Evolutionary conservation across 148 eudicot species (phyloP).

Genomic region (Bassia scoparia): DNA sequence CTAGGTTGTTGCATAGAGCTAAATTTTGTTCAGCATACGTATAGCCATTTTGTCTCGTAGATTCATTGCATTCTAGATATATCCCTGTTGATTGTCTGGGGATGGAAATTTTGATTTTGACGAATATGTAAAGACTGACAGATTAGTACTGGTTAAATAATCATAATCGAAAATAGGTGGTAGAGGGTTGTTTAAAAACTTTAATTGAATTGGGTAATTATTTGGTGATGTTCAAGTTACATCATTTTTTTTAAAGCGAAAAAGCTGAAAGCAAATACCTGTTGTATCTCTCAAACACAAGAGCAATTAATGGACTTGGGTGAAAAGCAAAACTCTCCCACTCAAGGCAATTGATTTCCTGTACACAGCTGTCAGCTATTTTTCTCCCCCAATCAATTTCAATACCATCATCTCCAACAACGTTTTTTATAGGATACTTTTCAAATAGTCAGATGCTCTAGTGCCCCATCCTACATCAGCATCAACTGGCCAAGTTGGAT

Average conservation of each 20-base stretch:
- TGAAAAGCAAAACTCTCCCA: conserved; percentile 98
- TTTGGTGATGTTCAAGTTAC: background rate
- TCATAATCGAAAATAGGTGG: background rate
- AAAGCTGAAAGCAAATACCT: conserved; percentile 35
- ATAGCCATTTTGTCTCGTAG: background rate
- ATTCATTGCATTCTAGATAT: background rate
- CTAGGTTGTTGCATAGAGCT: conserved; percentile 22
- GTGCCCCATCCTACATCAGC: conserved; percentile 97
- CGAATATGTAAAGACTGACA: conserved; percentile 1
- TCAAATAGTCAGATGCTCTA: conserved; percentile 84
- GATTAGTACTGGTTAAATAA: conserved; percentile 14
- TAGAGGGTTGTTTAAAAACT: background rate
- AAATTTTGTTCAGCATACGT: conserved; percentile 7
- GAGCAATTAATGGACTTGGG: conserved; percentile 88
- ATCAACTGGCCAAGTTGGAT: conserved; percentile 84
- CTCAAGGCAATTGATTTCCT: conserved; percentile 90
- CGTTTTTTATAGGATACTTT: conserved; percentile 69
- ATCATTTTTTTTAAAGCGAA: background rate
- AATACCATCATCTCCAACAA: conserved; percentile 77
- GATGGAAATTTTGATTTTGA: conserved; percentile 29
- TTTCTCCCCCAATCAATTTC: conserved; percentile 98
- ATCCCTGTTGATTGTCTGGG: conserved; percentile 9
- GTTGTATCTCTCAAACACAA: conserved; percentile 94
- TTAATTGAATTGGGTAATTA: background rate
- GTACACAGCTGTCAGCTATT: conserved; percentile 72